Evolutionary conservation across 805 yeast genomes (phyloP).

Genomic region (Debaryomyces hansenii): DNA sequence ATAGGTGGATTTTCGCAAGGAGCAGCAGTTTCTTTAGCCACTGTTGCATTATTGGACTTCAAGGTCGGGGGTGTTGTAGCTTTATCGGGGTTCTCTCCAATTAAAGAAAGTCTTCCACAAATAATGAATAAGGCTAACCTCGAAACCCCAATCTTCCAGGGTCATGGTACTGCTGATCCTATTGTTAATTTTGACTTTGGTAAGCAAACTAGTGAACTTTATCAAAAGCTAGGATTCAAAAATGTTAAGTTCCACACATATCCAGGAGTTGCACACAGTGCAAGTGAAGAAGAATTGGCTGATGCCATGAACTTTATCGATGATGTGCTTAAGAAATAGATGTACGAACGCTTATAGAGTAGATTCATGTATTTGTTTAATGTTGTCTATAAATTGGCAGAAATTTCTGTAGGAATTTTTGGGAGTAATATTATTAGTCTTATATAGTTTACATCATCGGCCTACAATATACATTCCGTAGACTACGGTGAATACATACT

Average conservation of each 20-base stretch:
- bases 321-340: constrained; percentile 5
- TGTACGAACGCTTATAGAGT: neutral
- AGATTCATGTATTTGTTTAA: no score
- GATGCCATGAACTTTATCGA: constrained; percentile 45
- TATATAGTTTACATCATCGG: no score
- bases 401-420: no score
- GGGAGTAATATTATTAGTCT: no score
- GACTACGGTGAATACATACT: no score
- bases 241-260: constrained; percentile 51
- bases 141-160: constrained; percentile 78
- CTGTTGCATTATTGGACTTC: constrained; percentile 50
- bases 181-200: constrained; percentile 50
- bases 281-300: constrained; percentile 63
- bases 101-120: constrained; percentile 16
- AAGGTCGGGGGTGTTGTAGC: constrained; percentile 79
- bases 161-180: constrained; percentile 83
- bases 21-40: constrained; percentile 72
- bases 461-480: no score
- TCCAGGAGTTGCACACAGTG: constrained; percentile 65
- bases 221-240: constrained; percentile 46
- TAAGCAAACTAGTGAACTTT: constrained; percentile 42
- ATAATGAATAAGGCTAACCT: constrained; percentile 41
- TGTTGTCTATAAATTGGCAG: no score
- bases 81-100: constrained; percentile 72
- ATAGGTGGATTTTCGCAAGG: constrained; percentile 98